Percentiles rank a stretch among this genome's conserved stretches.
phyloP scores from a whole-genome alignment of 495 filamentous ascomycete genomes.

The Acidiella bohemica region DNA sequence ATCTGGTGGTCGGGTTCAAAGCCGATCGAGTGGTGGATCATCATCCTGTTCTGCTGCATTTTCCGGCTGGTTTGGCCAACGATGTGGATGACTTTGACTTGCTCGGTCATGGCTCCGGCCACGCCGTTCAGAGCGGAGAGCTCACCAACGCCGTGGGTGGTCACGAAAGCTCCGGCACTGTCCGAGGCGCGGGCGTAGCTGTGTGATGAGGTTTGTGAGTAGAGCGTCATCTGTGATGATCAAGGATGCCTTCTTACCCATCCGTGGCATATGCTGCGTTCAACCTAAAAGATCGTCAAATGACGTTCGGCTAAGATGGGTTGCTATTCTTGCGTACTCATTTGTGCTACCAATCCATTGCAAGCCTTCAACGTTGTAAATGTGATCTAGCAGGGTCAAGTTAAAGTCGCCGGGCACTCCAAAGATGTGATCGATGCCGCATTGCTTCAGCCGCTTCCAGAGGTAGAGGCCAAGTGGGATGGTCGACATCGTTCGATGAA shows the following conservation, averaged over 20 bases:
- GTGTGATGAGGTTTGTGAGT: no score
- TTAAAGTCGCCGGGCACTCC: constrained; percentile 20
- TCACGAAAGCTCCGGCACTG: constrained; percentile 25
- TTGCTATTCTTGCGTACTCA: constrained; percentile 11
- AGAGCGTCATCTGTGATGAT: no score
- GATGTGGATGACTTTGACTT: constrained; percentile 29
- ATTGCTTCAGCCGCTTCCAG: constrained; percentile 26
- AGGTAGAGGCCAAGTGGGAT: constrained; percentile 27
- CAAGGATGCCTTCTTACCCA: no score
- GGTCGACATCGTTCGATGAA: constrained; percentile 19
- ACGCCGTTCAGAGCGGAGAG: constrained; percentile 31
- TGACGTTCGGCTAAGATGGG: not conserved
- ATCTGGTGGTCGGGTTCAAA: constrained; percentile 19
- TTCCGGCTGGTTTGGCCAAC: constrained; percentile 28
- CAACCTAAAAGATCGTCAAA: not conserved
- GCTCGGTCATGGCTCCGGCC: constrained; percentile 27
- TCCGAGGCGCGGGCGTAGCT: constrained; percentile 28
- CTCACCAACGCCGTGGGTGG: constrained; percentile 32
- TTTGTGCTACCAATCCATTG: constrained; percentile 32
- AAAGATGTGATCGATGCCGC: constrained; percentile 27
- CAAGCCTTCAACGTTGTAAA: constrained; percentile 27
- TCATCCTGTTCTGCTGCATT: constrained; percentile 28
- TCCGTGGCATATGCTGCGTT: constrained; percentile 29
- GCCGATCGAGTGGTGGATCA: constrained; percentile 33
- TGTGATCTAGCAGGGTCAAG: constrained; percentile 25